Percentiles rank a stretch among this genome's conserved stretches.
These are phyloP conservation scores for Mucor ambiguus DNA, from an alignment of 371 early-diverging fungal genomes.

Conservation along the genomic window DNA sequence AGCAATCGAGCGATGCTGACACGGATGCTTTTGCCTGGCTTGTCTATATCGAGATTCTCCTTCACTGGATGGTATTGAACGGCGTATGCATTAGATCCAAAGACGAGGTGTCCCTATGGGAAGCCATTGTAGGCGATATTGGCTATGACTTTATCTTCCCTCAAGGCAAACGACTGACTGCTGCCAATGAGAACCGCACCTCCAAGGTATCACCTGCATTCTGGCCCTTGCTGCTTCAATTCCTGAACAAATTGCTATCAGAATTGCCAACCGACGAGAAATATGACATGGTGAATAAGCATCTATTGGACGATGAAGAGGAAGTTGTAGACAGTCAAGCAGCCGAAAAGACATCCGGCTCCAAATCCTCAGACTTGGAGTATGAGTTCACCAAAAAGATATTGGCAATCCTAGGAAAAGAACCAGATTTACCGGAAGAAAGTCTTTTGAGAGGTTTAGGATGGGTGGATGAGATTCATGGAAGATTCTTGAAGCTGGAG, in stretches of 20 bases:
- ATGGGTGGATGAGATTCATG: constrained; percentile 51
- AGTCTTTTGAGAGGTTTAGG: constrained; percentile 44
- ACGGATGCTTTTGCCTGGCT: constrained; percentile 32
- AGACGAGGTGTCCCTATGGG: constrained; percentile 31
- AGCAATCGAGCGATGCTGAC: background rate
- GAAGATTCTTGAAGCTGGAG: constrained; percentile 28
- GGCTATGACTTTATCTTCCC: constrained; percentile 18
- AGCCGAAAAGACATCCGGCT: background rate
- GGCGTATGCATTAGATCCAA: constrained; percentile 28
- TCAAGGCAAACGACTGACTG: background rate
- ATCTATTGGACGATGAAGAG: constrained; percentile 29
- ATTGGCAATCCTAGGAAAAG: constrained; percentile 20
- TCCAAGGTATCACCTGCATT: constrained; percentile 35
- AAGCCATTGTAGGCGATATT: constrained; percentile 27
- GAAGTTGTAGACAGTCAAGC: background rate
- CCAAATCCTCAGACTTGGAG: constrained; percentile 7
- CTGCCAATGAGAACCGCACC: background rate
- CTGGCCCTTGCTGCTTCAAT: constrained; percentile 39
- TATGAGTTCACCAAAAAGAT: constrained; percentile 20
- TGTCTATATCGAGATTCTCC: constrained; percentile 41
- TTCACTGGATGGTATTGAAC: constrained; percentile 52
- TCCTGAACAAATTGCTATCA: constrained; percentile 35
- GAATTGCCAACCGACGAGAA: constrained; percentile 34
- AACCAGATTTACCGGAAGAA: constrained; percentile 51
- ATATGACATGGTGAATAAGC: constrained; percentile 38